phyloP scores from a whole-genome alignment of 495 filamentous ascomycete genomes.

The Penicillium diatomitis region DNA sequence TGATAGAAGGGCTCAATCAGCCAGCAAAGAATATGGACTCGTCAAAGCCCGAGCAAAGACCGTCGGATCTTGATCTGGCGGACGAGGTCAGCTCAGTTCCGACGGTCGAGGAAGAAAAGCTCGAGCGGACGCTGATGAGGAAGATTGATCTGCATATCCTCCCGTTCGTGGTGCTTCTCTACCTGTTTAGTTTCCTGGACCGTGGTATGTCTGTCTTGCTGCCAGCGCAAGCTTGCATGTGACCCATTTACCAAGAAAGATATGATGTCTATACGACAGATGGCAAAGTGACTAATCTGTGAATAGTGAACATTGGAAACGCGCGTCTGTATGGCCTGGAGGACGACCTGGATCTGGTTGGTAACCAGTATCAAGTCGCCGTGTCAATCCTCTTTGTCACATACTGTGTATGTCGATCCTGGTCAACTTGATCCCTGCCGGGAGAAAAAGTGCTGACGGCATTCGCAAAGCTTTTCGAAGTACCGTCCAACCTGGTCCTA shows the following conservation, averaged over 20 bases:
- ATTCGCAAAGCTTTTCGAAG: slow-evolving; percentile 28
- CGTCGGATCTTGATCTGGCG: slow-evolving; percentile 1
- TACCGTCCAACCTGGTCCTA: slow-evolving; percentile 61
- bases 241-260: neutral
- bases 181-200: slow-evolving; percentile 61
- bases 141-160: slow-evolving; percentile 54
- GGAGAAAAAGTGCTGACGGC: neutral
- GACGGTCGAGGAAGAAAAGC: slow-evolving; percentile 28
- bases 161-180: slow-evolving; percentile 51
- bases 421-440: neutral
- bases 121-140: slow-evolving; percentile 37
- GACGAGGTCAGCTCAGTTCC: slow-evolving; percentile 10
- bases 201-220: slow-evolving; percentile 25
- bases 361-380: slow-evolving; percentile 59
- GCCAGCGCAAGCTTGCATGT: neutral
- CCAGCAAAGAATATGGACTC: slow-evolving; percentile 6
- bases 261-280: neutral
- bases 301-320: slow-evolving; percentile 69
- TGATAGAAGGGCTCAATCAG: slow-evolving; percentile 3
- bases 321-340: slow-evolving; percentile 61
- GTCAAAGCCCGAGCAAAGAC: neutral
- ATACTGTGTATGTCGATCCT: slow-evolving; percentile 38
- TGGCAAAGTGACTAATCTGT: neutral
- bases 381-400: slow-evolving; percentile 70
- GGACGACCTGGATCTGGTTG: slow-evolving; percentile 51